Conservation (phyloP, 306 rosid genomes). For the Begonia peltatifolia region DNA sequence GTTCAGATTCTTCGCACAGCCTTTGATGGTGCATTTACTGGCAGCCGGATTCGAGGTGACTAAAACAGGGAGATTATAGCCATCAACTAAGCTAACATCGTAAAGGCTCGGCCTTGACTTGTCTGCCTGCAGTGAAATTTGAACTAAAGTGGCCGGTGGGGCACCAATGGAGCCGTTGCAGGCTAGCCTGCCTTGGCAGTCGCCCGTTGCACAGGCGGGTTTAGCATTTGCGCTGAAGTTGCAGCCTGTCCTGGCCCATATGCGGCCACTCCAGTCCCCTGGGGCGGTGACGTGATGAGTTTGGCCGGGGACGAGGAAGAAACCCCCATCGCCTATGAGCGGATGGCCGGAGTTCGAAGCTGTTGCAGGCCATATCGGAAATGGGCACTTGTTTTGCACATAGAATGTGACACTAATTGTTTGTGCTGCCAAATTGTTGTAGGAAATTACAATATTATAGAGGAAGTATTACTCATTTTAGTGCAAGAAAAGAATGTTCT, state of each 20-base stretch:
- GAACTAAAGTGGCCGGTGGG: slow-evolving; percentile 66
- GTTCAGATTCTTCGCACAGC: slow-evolving; percentile 50
- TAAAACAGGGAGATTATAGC: slow-evolving; percentile 57
- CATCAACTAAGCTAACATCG: slow-evolving; percentile 81
- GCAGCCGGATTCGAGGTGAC: slow-evolving; percentile 16
- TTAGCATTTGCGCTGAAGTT: slow-evolving; percentile 20
- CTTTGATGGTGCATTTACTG: slow-evolving; percentile 34
- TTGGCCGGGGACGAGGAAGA: slow-evolving; percentile 49
- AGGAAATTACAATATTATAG: no score
- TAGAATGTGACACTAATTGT: slow-evolving; percentile 21
- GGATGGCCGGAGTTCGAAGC: slow-evolving; percentile 69
- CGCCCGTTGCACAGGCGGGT: slow-evolving; percentile 72
- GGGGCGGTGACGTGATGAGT: slow-evolving; percentile 33
- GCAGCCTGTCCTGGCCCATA: slow-evolving; percentile 90
- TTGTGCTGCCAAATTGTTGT: slow-evolving; percentile 17
- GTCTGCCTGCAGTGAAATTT: slow-evolving; percentile 49
- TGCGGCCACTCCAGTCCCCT: slow-evolving; percentile 74
- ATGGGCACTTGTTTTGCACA: slow-evolving; percentile 59
- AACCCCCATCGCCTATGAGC: slow-evolving; percentile 67
- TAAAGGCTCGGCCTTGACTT: slow-evolving; percentile 42
- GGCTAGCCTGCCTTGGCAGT: slow-evolving; percentile 60
- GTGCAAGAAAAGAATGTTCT: no score
- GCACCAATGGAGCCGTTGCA: slow-evolving; percentile 76
- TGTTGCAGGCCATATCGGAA: slow-evolving; percentile 84
- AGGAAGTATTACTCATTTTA: no score